A percentile compares a stretch with the other conserved stretches of the same genome.
Evolutionary conservation across 345 rosid genomes (phyloP).

Genomic region (Erodium maritimum): DNA sequence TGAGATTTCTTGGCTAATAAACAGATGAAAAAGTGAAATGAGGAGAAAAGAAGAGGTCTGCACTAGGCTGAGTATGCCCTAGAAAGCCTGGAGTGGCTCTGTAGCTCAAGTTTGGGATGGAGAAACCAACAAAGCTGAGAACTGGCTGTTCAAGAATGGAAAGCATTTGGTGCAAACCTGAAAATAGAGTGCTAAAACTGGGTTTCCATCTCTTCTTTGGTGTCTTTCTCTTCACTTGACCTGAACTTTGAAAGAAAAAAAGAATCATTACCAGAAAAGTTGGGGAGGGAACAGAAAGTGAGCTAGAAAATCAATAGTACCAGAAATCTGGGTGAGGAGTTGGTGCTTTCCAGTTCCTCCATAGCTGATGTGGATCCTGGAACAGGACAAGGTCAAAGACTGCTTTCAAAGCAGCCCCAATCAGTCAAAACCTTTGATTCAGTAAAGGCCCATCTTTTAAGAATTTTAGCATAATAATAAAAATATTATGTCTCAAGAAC

Average conservation of each 20-base stretch:
- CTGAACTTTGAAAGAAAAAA: background rate
- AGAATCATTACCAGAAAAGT: background rate
- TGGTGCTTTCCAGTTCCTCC: conserved; percentile 6
- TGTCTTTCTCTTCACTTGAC: background rate
- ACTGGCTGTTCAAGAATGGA: background rate
- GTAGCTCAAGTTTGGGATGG: background rate
- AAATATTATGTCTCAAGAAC: background rate
- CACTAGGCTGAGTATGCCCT: background rate
- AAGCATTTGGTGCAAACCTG: background rate
- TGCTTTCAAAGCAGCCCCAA: background rate
- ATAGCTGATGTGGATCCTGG: conserved; percentile 1
- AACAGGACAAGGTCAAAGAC: conserved; percentile 1
- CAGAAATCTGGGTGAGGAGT: conserved; percentile 4
- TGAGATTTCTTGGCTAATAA: no score
- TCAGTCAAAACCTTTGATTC: conserved; percentile 9
- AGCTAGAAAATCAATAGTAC: background rate
- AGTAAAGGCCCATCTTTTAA: background rate
- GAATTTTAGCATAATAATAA: background rate
- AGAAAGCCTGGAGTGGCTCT: background rate
- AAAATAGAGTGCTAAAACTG: background rate
- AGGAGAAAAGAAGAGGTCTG: background rate
- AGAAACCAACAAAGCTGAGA: background rate
- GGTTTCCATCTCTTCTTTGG: background rate
- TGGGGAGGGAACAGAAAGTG: background rate
- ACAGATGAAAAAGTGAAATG: background rate